phyloP scores from a whole-genome alignment of 306 rosid species.

The Fagus crenata region DNA sequence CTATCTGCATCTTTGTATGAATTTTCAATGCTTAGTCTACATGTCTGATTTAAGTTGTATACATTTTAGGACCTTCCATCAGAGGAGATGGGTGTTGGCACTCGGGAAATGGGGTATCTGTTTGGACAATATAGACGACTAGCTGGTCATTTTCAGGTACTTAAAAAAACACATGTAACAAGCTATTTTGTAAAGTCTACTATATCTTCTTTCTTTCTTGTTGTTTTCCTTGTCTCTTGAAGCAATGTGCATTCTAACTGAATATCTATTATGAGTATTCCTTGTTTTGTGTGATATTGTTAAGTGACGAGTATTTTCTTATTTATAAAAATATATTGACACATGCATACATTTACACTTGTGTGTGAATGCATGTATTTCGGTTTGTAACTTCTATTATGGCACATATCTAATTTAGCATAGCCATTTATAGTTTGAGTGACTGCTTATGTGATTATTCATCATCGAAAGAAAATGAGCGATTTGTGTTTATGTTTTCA shows the following conservation, averaged over 20 bases:
- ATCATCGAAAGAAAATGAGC: constrained; percentile 25
- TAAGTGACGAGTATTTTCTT: background rate
- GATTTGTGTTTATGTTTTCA: constrained; percentile 39
- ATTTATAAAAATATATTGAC: background rate
- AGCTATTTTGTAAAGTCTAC: constrained; percentile 15
- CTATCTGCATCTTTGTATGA: background rate
- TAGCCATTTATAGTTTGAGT: constrained; percentile 9
- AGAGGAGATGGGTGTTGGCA: constrained; percentile 99
- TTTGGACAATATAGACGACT: constrained; percentile 97
- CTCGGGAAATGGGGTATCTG: constrained; percentile 99
- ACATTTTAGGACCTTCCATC: constrained; percentile 85
- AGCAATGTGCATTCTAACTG: constrained; percentile 5
- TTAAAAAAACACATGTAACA: constrained; percentile 21
- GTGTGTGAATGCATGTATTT: background rate
- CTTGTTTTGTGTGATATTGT: background rate
- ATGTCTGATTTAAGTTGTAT: constrained; percentile 39
- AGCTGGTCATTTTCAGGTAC: constrained; percentile 94
- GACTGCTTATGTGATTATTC: constrained; percentile 17
- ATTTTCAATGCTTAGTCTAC: constrained; percentile 13
- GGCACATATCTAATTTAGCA: constrained; percentile 19
- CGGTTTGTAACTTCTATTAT: background rate
- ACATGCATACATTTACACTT: background rate
- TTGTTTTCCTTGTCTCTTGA: background rate
- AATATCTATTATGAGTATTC: background rate
- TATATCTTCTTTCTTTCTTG: background rate